These are phyloP conservation scores for Pterulicium gracile DNA, from an alignment of 1,284 basidiomycete species.

Conservation along the genomic window DNA sequence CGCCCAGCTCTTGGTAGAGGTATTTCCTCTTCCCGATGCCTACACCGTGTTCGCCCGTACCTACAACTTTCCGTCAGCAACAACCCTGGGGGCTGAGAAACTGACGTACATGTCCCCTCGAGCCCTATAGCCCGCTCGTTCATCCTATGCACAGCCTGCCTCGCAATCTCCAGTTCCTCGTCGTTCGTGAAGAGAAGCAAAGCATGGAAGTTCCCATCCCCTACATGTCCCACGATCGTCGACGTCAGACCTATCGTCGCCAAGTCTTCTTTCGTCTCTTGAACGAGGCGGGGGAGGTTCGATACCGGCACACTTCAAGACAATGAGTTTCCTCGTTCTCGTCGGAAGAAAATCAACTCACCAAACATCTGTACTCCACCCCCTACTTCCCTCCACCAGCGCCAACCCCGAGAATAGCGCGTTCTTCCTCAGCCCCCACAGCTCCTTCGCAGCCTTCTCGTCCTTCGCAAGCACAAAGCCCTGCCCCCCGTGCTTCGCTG, in stretches of 20 bases:
- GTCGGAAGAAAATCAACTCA: slow-evolving; percentile 23
- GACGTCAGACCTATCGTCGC: slow-evolving; percentile 45
- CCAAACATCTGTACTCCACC: slow-evolving; percentile 85
- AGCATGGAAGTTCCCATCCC: slow-evolving; percentile 63
- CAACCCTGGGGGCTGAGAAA: neutral
- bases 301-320: slow-evolving; percentile 66
- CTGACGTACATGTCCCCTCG: slow-evolving; percentile 61
- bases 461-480: slow-evolving; percentile 61
- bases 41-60: slow-evolving; percentile 82
- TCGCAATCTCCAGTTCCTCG: slow-evolving; percentile 41
- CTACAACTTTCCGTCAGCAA: slow-evolving; percentile 17
- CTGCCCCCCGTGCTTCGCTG: slow-evolving; percentile 55
- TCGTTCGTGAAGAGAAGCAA: slow-evolving; percentile 53
- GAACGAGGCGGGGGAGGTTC: slow-evolving; percentile 64
- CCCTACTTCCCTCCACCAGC: slow-evolving; percentile 48
- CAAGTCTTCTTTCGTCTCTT: slow-evolving; percentile 69
- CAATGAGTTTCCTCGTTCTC: slow-evolving; percentile 2
- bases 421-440: slow-evolving; percentile 86
- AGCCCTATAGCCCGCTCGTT: slow-evolving; percentile 62
- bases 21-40: slow-evolving; percentile 77
- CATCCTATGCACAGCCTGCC: slow-evolving; percentile 53
- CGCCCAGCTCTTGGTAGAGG: slow-evolving; percentile 69
- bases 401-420: slow-evolving; percentile 66
- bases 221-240: slow-evolving; percentile 73
- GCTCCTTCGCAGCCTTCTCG: slow-evolving; percentile 58